phyloP scores from a whole-genome alignment of 2,329 filamentous ascomycete species.

The Monosporascus ibericus region DNA sequence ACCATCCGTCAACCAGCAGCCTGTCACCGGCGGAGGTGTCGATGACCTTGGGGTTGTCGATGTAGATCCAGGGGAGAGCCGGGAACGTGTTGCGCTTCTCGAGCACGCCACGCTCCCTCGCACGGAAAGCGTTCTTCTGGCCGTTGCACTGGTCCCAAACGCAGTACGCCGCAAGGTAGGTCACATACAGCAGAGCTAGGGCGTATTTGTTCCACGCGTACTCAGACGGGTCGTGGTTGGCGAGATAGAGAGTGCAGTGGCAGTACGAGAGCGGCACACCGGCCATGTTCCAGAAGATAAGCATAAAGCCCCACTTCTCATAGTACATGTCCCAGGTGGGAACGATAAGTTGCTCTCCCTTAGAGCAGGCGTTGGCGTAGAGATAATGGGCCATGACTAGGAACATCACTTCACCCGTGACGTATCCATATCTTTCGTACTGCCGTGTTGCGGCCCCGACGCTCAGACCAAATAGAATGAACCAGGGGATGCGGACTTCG shows the following conservation, averaged over 20 bases:
- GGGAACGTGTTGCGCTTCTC: constrained; percentile 76
- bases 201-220: constrained; percentile 72
- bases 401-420: constrained; percentile 79
- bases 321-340: constrained; percentile 96
- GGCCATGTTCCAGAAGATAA: constrained; percentile 95
- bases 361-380: constrained; percentile 87
- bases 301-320: constrained; percentile 96
- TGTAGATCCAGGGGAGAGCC: constrained; percentile 79
- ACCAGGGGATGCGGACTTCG: constrained; percentile 89
- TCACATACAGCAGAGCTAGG: constrained; percentile 56
- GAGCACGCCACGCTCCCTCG: constrained; percentile 66
- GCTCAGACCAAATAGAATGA: constrained; percentile 74
- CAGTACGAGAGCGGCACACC: constrained; percentile 89
- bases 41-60: constrained; percentile 77
- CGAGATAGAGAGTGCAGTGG: constrained; percentile 86
- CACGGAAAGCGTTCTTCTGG: constrained; percentile 89
- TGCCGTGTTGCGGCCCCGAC: constrained; percentile 74
- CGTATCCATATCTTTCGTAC: constrained; percentile 78
- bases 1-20: constrained; percentile 83
- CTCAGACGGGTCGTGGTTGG: constrained; percentile 70
- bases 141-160: constrained; percentile 89
- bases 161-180: constrained; percentile 83
- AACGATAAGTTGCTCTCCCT: constrained; percentile 86
- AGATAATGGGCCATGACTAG: constrained; percentile 85
- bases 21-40: constrained; percentile 66